A percentile compares a stretch with the other conserved stretches of the same genome.
These are phyloP conservation scores for Gloeopeniophorella convolvens DNA, from an alignment of 768 basidiomycete genomes.

Conservation along the genomic window DNA sequence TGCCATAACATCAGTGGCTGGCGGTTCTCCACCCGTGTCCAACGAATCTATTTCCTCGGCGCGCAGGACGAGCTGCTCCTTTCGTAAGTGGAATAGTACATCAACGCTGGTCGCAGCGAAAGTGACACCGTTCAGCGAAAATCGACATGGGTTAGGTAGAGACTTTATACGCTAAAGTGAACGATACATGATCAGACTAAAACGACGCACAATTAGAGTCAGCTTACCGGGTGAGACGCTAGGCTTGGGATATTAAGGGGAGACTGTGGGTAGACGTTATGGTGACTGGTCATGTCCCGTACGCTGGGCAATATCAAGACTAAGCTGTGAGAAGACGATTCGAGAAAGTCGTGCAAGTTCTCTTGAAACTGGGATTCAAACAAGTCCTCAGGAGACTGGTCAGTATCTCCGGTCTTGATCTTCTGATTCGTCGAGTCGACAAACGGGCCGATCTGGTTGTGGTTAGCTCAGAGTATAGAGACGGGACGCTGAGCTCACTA, in stretches of 20 bases:
- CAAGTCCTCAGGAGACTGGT: slow-evolving; percentile 54
- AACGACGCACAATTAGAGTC: not conserved
- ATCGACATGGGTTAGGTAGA: slow-evolving; percentile 82
- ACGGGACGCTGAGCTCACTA: slow-evolving; percentile 43
- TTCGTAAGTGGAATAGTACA: slow-evolving; percentile 80
- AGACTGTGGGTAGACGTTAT: slow-evolving; percentile 82
- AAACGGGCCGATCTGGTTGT: slow-evolving; percentile 80
- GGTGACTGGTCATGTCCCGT: slow-evolving; percentile 71
- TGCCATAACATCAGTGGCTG: slow-evolving; percentile 66
- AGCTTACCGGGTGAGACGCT: slow-evolving; percentile 46
- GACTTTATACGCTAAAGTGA: slow-evolving; percentile 59
- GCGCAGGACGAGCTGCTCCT: slow-evolving; percentile 70
- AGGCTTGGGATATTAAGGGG: slow-evolving; percentile 41
- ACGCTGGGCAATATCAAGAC: slow-evolving; percentile 79
- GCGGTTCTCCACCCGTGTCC: slow-evolving; percentile 33
- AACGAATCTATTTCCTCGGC: slow-evolving; percentile 56
- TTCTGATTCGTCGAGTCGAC: slow-evolving; percentile 70
- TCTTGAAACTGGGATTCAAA: slow-evolving; percentile 61
- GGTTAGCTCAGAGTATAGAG: not conserved
- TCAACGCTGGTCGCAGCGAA: slow-evolving; percentile 85
- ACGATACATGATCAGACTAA: not conserved
- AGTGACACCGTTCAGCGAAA: slow-evolving; percentile 76
- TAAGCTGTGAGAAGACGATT: slow-evolving; percentile 57
- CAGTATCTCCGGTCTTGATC: slow-evolving; percentile 69
- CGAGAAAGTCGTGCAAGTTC: slow-evolving; percentile 50